These are phyloP conservation scores for Chytriomyces confervae DNA, from an alignment of 192 early-diverging fungal genomes.

Conservation along the genomic window DNA sequence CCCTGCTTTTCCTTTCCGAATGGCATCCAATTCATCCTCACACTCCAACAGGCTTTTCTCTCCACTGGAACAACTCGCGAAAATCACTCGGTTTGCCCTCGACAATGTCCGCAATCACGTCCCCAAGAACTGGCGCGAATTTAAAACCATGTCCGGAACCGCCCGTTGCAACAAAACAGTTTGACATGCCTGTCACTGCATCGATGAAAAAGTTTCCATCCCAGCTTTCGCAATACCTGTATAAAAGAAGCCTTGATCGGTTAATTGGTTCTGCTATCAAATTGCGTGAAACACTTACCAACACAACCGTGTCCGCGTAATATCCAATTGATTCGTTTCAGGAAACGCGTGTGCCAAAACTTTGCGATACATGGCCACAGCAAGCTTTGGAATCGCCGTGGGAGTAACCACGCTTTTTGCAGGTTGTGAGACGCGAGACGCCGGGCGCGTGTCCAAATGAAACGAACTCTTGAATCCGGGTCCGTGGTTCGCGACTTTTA, in stretches of 20 bases:
- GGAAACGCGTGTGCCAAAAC: slow-evolving; percentile 53
- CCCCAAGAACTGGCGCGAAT: slow-evolving; percentile 60
- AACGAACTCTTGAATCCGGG: slow-evolving; percentile 47
- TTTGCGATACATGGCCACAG: slow-evolving; percentile 42
- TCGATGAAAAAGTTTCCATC: slow-evolving; percentile 61
- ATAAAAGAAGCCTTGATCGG: not conserved
- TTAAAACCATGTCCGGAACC: slow-evolving; percentile 70
- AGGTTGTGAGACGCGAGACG: not conserved
- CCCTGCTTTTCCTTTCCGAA: slow-evolving; percentile 2
- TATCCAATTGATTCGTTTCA: slow-evolving; percentile 39
- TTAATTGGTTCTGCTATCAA: too few species aligned
- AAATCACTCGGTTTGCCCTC: slow-evolving; percentile 28
- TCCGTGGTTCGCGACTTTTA: slow-evolving; percentile 58
- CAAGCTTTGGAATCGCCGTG: slow-evolving; percentile 45
- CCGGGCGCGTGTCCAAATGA: slow-evolving; percentile 14
- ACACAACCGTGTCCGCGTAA: slow-evolving; percentile 53
- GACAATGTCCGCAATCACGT: slow-evolving; percentile 55
- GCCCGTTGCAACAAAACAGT: slow-evolving; percentile 60
- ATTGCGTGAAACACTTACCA: slow-evolving; percentile 31
- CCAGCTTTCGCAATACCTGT: slow-evolving; percentile 54
- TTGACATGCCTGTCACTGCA: slow-evolving; percentile 46
- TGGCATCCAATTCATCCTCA: slow-evolving; percentile 11
- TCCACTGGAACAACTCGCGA: slow-evolving; percentile 16
- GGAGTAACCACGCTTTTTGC: not conserved
- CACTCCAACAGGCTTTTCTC: not conserved